Percentiles rank a stretch among this genome's conserved stretches.
Evolutionary conservation across 148 eudicot genomes (phyloP).

Genomic region (Diospyros kaki): DNA sequence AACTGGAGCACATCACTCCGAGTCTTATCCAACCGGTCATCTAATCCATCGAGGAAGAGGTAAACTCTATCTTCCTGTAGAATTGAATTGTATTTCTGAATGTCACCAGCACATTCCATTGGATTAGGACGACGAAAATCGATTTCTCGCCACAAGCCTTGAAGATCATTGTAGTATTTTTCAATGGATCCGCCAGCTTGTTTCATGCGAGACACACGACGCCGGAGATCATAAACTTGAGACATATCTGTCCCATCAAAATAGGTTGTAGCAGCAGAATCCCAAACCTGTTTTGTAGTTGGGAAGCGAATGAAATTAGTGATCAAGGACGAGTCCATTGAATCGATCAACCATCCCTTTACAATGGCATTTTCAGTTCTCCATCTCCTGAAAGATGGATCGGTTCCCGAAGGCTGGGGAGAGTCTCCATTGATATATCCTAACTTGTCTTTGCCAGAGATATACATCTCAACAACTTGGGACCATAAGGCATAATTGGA

Average conservation of each 20-base stretch:
- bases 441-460: no score
- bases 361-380: background rate
- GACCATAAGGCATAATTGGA: no score
- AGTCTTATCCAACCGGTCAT: no score
- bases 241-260: conserved; percentile 11
- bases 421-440: background rate
- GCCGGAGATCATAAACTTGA: conserved; percentile 9
- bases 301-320: conserved; percentile 8
- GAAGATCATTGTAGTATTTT: no score
- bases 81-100: no score
- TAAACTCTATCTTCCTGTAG: no score
- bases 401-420: background rate
- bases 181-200: background rate
- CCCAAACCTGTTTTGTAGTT: conserved; percentile 9
- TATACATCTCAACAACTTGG: no score
- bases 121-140: no score
- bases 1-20: background rate
- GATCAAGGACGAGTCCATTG: background rate
- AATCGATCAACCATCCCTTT: background rate
- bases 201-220: background rate
- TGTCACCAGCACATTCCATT: no score
- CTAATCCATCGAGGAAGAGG: no score
- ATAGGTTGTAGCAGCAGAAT: conserved; percentile 10
- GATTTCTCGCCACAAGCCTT: no score
- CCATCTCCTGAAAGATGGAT: background rate